phyloP scores from a whole-genome alignment of 768 basidiomycete genomes.

The Sporobolomyces pararoseus region DNA sequence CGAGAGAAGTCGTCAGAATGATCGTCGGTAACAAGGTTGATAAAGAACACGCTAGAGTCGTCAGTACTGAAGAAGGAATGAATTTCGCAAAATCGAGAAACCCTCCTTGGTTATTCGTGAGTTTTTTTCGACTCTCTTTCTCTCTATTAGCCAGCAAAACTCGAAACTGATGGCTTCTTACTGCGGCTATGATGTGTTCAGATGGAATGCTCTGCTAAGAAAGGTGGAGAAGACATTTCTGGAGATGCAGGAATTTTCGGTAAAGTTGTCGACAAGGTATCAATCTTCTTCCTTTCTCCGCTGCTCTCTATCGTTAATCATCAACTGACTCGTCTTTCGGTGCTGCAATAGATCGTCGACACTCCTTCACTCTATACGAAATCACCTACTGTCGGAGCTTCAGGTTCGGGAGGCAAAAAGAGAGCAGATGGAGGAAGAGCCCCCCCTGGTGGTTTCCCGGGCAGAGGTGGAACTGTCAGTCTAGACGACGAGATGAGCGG shows the following conservation, averaged over 20 bases:
- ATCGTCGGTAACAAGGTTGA: slow-evolving; percentile 88
- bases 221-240: slow-evolving; percentile 64
- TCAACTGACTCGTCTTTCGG: not conserved
- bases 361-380: slow-evolving; percentile 38
- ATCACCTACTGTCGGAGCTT: not conserved
- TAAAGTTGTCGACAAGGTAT: slow-evolving; percentile 73
- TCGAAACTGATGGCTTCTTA: too few relatives aligned
- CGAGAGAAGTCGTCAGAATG: slow-evolving; percentile 80
- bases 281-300: not conserved
- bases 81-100: slow-evolving; percentile 64
- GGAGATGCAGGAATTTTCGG: slow-evolving; percentile 61
- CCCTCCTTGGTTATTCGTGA: slow-evolving; percentile 70
- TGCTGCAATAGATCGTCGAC: slow-evolving; percentile 31
- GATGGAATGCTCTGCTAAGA: slow-evolving; percentile 90
- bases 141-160: too few relatives aligned
- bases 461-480: slow-evolving; percentile 9
- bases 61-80: slow-evolving; percentile 69
- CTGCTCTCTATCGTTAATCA: not conserved
- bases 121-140: slow-evolving; percentile 1
- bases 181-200: too few relatives aligned
- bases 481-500: slow-evolving; percentile 38
- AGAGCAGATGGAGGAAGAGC: not conserved
- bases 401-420: not conserved
- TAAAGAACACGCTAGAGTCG: slow-evolving; percentile 91
- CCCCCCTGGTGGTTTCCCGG: slow-evolving; percentile 28